Percentiles rank a stretch among this genome's conserved stretches.
Conservation (phyloP, 169 alveolate genomes). For the Plasmodium coatneyi region DNA sequence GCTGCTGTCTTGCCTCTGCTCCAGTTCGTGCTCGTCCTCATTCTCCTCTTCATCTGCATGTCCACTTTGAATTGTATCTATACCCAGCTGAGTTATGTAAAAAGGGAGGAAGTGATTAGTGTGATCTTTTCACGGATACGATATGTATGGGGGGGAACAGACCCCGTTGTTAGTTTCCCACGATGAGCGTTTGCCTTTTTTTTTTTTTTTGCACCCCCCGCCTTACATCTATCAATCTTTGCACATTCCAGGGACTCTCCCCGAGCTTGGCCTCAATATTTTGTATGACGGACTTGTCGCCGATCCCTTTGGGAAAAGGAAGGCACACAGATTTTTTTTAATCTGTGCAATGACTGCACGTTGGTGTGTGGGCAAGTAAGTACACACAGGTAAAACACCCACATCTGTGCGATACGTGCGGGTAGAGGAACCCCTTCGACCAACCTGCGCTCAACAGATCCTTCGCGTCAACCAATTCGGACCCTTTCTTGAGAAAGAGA, state of each 20-base stretch:
- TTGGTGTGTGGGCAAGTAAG: background rate
- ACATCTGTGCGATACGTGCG: background rate
- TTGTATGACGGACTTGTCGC: slow-evolving; percentile 26
- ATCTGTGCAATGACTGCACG: background rate
- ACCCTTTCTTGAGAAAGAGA: slow-evolving; percentile 43
- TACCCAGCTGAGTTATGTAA: slow-evolving; percentile 19
- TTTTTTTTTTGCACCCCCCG: background rate
- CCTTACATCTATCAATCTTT: slow-evolving; percentile 55
- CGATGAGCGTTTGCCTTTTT: background rate
- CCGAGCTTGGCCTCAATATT: slow-evolving; percentile 62
- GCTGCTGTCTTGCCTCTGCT: slow-evolving; percentile 39
- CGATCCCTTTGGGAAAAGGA: slow-evolving; percentile 27
- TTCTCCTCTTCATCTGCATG: background rate
- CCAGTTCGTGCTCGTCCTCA: slow-evolving; percentile 14
- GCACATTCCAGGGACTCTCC: slow-evolving; percentile 54
- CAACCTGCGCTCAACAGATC: slow-evolving; percentile 53
- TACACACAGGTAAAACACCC: background rate
- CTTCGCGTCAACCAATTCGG: slow-evolving; percentile 42
- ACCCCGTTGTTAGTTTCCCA: background rate
- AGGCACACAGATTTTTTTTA: background rate
- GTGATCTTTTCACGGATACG: background rate
- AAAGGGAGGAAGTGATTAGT: background rate
- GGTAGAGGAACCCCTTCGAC: background rate
- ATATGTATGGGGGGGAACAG: background rate
- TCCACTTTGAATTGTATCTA: slow-evolving; percentile 14